Conservation (phyloP, 176 grass and related monocot genomes). For the Otatea glauca region DNA sequence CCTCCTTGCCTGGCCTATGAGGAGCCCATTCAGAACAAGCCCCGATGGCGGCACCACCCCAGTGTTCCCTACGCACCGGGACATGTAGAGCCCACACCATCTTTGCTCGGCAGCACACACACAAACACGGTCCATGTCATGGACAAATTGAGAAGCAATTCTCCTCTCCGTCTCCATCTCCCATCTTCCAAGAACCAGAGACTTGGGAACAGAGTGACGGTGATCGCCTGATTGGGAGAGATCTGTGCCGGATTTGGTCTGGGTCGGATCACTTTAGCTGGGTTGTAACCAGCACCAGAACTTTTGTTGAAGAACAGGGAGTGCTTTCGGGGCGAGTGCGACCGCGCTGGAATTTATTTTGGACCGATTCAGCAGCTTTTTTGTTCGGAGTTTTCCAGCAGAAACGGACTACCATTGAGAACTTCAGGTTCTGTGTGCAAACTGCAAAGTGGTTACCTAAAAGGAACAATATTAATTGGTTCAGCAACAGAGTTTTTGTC, state of each 20-base stretch:
- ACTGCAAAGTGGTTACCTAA: background rate
- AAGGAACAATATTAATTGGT: background rate
- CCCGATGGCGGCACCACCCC: background rate
- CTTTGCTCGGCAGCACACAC: background rate
- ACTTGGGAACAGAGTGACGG: slow-evolving; percentile 50
- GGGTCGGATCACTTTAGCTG: background rate
- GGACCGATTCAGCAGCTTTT: background rate
- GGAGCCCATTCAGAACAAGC: background rate
- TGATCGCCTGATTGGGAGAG: slow-evolving; percentile 27
- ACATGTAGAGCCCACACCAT: slow-evolving; percentile 45
- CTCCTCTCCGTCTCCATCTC: slow-evolving; percentile 21
- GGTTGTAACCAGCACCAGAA: background rate
- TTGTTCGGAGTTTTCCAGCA: background rate
- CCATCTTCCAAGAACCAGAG: slow-evolving; percentile 42
- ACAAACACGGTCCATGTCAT: slow-evolving; percentile 26
- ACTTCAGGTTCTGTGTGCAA: background rate
- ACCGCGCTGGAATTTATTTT: background rate
- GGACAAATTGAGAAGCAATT: slow-evolving; percentile 4
- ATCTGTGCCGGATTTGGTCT: background rate
- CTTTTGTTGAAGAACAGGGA: background rate
- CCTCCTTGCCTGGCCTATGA: slow-evolving; percentile 11
- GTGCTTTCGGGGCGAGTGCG: background rate
- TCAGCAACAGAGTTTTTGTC: background rate
- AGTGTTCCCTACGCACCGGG: slow-evolving; percentile 20
- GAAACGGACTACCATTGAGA: background rate